Evolutionary conservation across 148 eudicot genomes (phyloP).

Genomic region (Cornus florida): DNA sequence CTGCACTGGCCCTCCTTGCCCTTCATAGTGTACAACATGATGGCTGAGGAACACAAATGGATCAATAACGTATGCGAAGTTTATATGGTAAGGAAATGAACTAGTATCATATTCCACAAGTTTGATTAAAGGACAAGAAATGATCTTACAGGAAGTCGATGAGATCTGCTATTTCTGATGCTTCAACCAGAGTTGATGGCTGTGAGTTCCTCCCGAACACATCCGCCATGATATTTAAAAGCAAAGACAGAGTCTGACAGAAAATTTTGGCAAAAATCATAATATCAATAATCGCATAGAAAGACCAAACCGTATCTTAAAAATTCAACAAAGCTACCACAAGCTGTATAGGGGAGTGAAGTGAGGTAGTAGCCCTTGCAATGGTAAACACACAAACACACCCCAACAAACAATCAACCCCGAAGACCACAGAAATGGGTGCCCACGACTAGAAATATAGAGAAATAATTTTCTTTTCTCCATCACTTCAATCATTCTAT

Average conservation of each 20-base stretch:
- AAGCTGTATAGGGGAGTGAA: not conserved
- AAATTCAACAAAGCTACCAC: not conserved
- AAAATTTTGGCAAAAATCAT: constrained; percentile 9
- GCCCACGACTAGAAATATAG: not conserved
- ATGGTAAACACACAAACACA: no score
- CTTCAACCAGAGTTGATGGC: constrained; percentile 66
- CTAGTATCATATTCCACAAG: not conserved
- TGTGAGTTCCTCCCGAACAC: constrained; percentile 90
- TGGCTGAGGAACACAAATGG: constrained; percentile 45
- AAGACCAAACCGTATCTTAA: not conserved
- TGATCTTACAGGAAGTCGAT: constrained; percentile 88
- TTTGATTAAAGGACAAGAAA: not conserved
- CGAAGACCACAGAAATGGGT: not conserved
- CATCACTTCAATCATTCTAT: no score
- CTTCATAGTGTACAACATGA: constrained; percentile 86
- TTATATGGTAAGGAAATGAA: not conserved
- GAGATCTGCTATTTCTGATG: constrained; percentile 85
- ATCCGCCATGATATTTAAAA: constrained; percentile 75
- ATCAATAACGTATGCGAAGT: not conserved
- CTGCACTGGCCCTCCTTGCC: constrained; percentile 92
- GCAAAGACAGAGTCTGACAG: constrained; percentile 65
- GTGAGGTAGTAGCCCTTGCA: no score
- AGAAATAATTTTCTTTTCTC: no score
- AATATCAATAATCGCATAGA: not conserved
- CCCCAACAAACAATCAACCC: not conserved